Evolutionary conservation across 2,329 filamentous ascomycete genomes (phyloP).

Genomic region (Zelopaecilomyces penicillatus): DNA sequence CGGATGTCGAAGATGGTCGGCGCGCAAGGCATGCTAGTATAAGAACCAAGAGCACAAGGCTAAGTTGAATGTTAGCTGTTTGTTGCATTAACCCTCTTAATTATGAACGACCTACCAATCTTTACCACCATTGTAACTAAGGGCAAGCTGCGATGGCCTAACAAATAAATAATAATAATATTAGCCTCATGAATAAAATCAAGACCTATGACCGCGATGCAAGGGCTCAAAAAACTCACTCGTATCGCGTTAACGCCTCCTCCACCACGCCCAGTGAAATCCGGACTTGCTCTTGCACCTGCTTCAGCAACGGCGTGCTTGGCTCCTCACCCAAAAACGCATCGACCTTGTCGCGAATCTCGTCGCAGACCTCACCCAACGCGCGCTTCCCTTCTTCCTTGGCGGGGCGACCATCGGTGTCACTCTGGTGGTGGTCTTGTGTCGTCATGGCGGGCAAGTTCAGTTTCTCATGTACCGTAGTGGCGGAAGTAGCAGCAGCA

Average conservation of each 20-base stretch:
- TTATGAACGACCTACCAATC: too few relatives aligned
- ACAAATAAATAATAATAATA: too few relatives aligned
- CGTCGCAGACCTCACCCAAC: conserved; percentile 5
- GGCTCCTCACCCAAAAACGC: conserved; percentile 5
- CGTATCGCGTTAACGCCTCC: conserved; percentile 67
- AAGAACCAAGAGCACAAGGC: conserved; percentile 76
- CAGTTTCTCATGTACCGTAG: too few relatives aligned
- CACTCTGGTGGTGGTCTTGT: too few relatives aligned
- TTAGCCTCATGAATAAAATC: too few relatives aligned
- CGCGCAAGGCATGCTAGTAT: conserved; percentile 60
- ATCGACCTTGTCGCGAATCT: conserved; percentile 6
- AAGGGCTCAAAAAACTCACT: conserved; percentile 38
- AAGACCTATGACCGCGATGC: too few relatives aligned
- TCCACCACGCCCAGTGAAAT: conserved; percentile 65
- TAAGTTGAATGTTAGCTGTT: conserved; percentile 10
- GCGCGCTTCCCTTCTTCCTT: not conserved
- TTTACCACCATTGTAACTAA: too few relatives aligned
- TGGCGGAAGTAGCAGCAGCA: too few relatives aligned
- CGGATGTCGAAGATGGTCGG: conserved; percentile 18
- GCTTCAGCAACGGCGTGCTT: conserved; percentile 35
- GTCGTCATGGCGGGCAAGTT: too few relatives aligned
- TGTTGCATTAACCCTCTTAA: not conserved
- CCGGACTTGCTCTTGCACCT: conserved; percentile 67
- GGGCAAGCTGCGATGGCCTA: too few relatives aligned
- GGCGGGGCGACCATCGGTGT: too few relatives aligned